Evolutionary conservation across 805 yeast species (phyloP).

Genomic region (Kodamaea jinghongensis): DNA sequence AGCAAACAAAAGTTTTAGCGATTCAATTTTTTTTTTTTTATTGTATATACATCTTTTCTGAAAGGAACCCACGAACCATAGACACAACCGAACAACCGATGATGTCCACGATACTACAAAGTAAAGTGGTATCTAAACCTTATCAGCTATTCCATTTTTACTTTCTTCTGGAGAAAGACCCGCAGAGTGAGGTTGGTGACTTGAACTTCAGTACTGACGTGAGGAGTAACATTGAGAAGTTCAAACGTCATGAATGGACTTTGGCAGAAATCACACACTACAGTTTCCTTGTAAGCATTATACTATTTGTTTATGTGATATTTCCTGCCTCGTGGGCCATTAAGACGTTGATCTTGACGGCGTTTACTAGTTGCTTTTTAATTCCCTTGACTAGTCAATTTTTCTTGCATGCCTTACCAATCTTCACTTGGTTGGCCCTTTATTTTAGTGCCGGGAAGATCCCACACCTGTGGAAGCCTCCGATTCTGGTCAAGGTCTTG

Average conservation of each 20-base stretch:
- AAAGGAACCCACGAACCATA: conserved; percentile 1
- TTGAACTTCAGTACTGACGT: conserved; percentile 50
- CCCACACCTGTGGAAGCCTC: conserved; percentile 74
- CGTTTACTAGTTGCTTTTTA: conserved; percentile 46
- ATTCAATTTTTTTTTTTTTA: background rate
- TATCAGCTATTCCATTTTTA: conserved; percentile 46
- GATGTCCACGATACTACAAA: conserved; percentile 19
- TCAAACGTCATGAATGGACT: conserved; percentile 43
- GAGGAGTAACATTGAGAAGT: conserved; percentile 35
- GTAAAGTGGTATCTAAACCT: conserved; percentile 33
- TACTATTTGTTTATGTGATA: conserved; percentile 55
- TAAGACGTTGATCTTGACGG: conserved; percentile 36
- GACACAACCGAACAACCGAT: background rate
- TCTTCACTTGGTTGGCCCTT: conserved; percentile 80
- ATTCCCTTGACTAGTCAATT: conserved; percentile 83
- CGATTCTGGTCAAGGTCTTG: conserved; percentile 81
- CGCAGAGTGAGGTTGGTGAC: conserved; percentile 48
- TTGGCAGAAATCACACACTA: conserved; percentile 51
- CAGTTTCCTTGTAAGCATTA: conserved; percentile 49
- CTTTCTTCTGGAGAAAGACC: conserved; percentile 54
- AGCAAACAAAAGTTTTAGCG: background rate
- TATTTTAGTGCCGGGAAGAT: conserved; percentile 76
- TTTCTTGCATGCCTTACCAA: conserved; percentile 78
- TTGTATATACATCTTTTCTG: background rate
- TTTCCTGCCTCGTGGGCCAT: conserved; percentile 53